Evolutionary conservation across 2,329 filamentous ascomycete genomes (phyloP).

Genomic region (Calonectria ilicicola): DNA sequence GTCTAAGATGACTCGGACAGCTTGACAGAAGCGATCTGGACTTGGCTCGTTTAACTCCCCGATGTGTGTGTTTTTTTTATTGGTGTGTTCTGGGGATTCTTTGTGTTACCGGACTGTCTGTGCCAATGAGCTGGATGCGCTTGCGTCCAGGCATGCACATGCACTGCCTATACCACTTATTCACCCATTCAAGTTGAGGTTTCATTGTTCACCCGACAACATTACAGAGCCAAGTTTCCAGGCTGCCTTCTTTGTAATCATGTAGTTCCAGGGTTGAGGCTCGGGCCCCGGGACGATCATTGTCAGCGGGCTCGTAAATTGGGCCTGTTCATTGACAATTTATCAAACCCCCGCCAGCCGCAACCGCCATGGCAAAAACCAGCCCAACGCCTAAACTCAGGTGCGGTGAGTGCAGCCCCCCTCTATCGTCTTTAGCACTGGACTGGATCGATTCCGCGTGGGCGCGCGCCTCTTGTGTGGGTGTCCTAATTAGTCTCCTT

Average conservation of each 20-base stretch:
- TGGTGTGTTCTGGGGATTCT: not conserved
- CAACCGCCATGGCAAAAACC: conserved; percentile 11
- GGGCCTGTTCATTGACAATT: conserved; percentile 8
- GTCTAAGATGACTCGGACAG: conserved; percentile 15
- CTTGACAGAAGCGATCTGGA: not conserved
- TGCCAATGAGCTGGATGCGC: not conserved
- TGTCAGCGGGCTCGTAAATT: not conserved
- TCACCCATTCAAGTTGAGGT: not conserved
- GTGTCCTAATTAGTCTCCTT: not conserved
- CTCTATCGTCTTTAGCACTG: conserved; percentile 17
- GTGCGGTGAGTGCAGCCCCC: conserved; percentile 14
- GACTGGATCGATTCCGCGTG: conserved; percentile 20
- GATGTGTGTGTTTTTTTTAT: not conserved
- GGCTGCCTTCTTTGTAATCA: not conserved
- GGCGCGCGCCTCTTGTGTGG: not conserved
- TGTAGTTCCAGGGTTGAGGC: not conserved
- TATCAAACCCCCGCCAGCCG: conserved; percentile 1
- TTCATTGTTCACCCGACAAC: not conserved
- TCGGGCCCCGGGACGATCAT: conserved; percentile 7
- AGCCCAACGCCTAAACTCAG: not conserved
- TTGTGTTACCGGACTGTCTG: not conserved
- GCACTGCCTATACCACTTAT: not conserved
- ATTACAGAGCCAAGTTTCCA: not conserved
- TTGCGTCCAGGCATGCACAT: not conserved
- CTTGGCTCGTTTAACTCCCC: not conserved